These are phyloP conservation scores for Sisymbrium altissimum DNA, from an alignment of 345 rosid genomes.

Conservation along the genomic window DNA sequence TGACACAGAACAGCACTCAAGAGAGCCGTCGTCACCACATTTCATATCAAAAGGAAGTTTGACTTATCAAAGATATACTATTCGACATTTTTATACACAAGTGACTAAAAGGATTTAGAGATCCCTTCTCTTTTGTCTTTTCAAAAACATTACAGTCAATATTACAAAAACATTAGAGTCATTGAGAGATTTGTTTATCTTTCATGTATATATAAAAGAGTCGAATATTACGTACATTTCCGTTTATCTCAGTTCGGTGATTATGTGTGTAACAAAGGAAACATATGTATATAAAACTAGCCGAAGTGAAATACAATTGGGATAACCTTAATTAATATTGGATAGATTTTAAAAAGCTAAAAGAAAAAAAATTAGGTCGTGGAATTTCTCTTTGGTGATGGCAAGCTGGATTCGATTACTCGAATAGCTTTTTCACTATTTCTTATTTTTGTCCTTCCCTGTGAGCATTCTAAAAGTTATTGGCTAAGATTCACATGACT, in stretches of 20 bases:
- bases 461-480: neutral
- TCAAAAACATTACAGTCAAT: neutral
- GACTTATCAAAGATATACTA: constrained; percentile 14
- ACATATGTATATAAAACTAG: neutral
- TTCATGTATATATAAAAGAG: neutral
- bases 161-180: neutral
- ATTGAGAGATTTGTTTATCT: neutral
- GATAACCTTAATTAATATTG: constrained; percentile 3
- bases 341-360: no score
- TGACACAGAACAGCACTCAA: neutral
- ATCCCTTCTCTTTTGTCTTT: neutral
- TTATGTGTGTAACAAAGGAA: neutral
- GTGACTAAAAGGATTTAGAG: neutral
- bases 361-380: no score
- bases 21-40: constrained; percentile 14
- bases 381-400: neutral
- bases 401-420: neutral
- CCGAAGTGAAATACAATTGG: neutral
- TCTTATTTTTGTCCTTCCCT: neutral
- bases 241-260: neutral
- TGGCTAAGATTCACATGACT: neutral
- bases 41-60: constrained; percentile 17
- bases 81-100: neutral
- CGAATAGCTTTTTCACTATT: neutral
- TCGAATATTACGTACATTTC: neutral